Evolutionary conservation across 1,284 basidiomycete genomes (phyloP).

Genomic region (Austroboletus novae-zelandiae): DNA sequence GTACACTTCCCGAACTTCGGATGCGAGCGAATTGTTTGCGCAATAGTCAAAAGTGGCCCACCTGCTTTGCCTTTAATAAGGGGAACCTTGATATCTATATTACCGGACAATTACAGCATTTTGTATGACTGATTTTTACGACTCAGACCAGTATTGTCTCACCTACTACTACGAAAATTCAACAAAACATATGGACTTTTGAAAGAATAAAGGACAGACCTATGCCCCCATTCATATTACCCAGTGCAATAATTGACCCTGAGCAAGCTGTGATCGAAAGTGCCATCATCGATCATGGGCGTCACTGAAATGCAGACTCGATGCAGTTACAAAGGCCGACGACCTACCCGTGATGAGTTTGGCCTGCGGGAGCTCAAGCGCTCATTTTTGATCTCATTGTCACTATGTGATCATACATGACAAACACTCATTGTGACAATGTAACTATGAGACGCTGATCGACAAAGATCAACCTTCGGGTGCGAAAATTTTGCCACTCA

Average conservation of each 20-base stretch:
- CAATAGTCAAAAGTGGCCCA: too few species aligned
- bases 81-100: too few species aligned
- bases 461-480: neutral
- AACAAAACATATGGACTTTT: too few species aligned
- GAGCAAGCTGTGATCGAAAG: slow-evolving; percentile 85
- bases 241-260: slow-evolving; percentile 87
- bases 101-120: too few species aligned
- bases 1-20: too few species aligned
- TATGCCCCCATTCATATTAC: too few species aligned
- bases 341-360: slow-evolving; percentile 70
- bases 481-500: slow-evolving; percentile 55
- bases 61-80: too few species aligned
- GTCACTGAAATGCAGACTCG: slow-evolving; percentile 48
- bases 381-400: slow-evolving; percentile 62
- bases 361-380: slow-evolving; percentile 78
- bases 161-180: too few species aligned
- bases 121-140: too few species aligned
- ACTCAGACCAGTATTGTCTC: too few species aligned
- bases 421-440: slow-evolving; percentile 65
- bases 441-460: too few species aligned
- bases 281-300: slow-evolving; percentile 74
- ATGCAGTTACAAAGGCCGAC: neutral
- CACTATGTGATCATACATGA: slow-evolving; percentile 74
- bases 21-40: too few species aligned
- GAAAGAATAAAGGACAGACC: neutral